Percentiles rank a stretch among this genome's conserved stretches.
phyloP scores from a whole-genome alignment of 805 yeast species.

The Wickerhamiella sorbophila region DNA sequence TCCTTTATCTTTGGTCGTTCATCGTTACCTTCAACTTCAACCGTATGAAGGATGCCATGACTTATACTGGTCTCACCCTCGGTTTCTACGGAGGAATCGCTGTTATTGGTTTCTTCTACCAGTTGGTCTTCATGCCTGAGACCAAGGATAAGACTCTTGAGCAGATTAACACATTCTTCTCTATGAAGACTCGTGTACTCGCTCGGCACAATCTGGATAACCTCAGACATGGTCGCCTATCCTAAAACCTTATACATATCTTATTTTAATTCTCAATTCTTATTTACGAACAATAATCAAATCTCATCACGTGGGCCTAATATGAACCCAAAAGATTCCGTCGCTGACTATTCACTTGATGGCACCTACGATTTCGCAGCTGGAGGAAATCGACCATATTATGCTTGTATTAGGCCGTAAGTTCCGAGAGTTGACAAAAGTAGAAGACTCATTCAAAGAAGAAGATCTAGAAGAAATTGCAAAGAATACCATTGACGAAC shows the following conservation, averaged over 20 bases:
- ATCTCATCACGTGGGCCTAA: too few species aligned
- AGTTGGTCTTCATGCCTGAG: slow-evolving; percentile 46
- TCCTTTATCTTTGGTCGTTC: slow-evolving; percentile 47
- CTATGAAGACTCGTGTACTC: slow-evolving; percentile 31
- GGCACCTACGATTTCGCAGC: slow-evolving; percentile 9
- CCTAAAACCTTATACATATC: too few species aligned
- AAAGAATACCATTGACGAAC: slow-evolving; percentile 24
- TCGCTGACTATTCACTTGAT: too few species aligned
- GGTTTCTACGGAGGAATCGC: slow-evolving; percentile 62
- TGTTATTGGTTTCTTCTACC: slow-evolving; percentile 32
- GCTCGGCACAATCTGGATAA: slow-evolving; percentile 22
- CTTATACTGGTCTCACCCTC: slow-evolving; percentile 45
- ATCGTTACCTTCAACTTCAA: slow-evolving; percentile 51
- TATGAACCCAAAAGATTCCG: too few species aligned
- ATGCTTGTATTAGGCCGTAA: slow-evolving; percentile 39
- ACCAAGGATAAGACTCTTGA: slow-evolving; percentile 59
- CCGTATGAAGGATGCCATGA: slow-evolving; percentile 40
- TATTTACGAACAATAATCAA: not conserved
- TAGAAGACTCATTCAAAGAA: slow-evolving; percentile 39
- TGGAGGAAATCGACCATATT: slow-evolving; percentile 34
- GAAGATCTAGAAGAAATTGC: slow-evolving; percentile 27
- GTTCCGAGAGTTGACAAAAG: slow-evolving; percentile 35
- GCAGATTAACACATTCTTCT: slow-evolving; percentile 52
- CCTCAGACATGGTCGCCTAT: slow-evolving; percentile 11
- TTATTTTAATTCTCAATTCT: not conserved